Evolutionary conservation across 768 basidiomycete species (phyloP).

Genomic region (Boletus coccyginus): DNA sequence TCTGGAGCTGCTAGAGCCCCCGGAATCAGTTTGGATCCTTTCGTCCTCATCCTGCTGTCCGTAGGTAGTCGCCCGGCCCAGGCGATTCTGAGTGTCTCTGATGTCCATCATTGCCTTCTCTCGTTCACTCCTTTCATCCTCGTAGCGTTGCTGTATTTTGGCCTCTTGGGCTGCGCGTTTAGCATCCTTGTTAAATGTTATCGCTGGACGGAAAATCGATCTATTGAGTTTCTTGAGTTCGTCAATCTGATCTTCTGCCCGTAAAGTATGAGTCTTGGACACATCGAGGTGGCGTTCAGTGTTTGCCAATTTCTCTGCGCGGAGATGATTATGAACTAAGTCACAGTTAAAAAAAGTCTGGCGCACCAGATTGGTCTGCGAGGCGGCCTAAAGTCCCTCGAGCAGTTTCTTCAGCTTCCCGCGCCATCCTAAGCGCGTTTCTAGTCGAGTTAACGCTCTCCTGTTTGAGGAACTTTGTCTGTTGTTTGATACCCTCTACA

Average conservation of each 20-base stretch:
- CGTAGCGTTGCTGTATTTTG: conserved; percentile 80
- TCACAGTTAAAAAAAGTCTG: background rate
- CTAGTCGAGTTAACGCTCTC: conserved; percentile 86
- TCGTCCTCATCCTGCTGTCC: conserved; percentile 51
- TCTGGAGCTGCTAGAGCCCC: conserved; percentile 39
- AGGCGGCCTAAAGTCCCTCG: conserved; percentile 78
- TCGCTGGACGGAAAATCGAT: conserved; percentile 91
- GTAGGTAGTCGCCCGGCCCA: conserved; percentile 71
- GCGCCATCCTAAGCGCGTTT: conserved; percentile 89
- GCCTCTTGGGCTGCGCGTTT: conserved; percentile 88
- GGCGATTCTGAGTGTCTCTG: conserved; percentile 80
- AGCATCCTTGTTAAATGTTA: conserved; percentile 89
- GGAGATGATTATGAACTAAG: background rate
- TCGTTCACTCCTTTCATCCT: conserved; percentile 79
- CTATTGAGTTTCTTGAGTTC: conserved; percentile 93
- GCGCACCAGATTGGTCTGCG: conserved; percentile 89
- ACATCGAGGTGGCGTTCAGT: conserved; percentile 95
- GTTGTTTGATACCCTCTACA: conserved; percentile 91
- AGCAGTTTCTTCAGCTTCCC: conserved; percentile 97
- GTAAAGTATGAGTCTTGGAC: conserved; percentile 79
- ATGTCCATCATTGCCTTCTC: conserved; percentile 86
- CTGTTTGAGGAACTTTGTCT: conserved; percentile 86
- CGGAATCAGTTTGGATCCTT: conserved; percentile 27
- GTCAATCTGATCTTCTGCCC: conserved; percentile 90
- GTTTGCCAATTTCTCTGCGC: conserved; percentile 78